Conservation (phyloP, 129 eudicot genomes). For the Artemisia annua region DNA sequence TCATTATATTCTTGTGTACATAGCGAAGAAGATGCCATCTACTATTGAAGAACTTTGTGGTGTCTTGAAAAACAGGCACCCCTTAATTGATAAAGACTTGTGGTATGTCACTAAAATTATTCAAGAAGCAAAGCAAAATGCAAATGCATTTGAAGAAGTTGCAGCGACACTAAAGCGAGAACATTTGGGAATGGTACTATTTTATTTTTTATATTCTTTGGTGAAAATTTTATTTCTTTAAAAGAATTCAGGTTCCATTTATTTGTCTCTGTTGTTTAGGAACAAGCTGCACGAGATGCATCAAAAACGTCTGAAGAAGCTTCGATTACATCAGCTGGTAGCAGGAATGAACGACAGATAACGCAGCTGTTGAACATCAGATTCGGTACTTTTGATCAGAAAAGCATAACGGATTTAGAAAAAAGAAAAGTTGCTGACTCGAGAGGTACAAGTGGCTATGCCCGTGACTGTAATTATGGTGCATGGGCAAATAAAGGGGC, state of each 20-base stretch:
- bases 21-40: conserved; percentile 94
- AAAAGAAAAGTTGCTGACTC: too few relatives aligned
- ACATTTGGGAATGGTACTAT: conserved; percentile 38
- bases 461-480: too few relatives aligned
- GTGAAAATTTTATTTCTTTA: conserved; percentile 1
- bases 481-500: too few relatives aligned
- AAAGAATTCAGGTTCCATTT: not conserved
- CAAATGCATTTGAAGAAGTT: conserved; percentile 65
- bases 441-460: too few relatives aligned
- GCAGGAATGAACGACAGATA: not conserved
- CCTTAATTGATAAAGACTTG: conserved; percentile 58
- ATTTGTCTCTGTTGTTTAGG: not conserved
- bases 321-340: not conserved
- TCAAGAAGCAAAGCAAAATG: conserved; percentile 61
- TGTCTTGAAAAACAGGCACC: conserved; percentile 59
- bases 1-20: conserved; percentile 2
- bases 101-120: conserved; percentile 68
- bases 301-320: conserved; percentile 1
- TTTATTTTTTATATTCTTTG: not conserved
- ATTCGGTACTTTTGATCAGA: too few relatives aligned
- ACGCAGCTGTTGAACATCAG: too few relatives aligned
- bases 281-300: not conserved
- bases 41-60: conserved; percentile 60
- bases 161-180: conserved; percentile 61
- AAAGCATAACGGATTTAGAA: too few relatives aligned